Evolutionary conservation across 2,329 filamentous ascomycete genomes (phyloP).

Genomic region (Rhinocladiella mackenziei): DNA sequence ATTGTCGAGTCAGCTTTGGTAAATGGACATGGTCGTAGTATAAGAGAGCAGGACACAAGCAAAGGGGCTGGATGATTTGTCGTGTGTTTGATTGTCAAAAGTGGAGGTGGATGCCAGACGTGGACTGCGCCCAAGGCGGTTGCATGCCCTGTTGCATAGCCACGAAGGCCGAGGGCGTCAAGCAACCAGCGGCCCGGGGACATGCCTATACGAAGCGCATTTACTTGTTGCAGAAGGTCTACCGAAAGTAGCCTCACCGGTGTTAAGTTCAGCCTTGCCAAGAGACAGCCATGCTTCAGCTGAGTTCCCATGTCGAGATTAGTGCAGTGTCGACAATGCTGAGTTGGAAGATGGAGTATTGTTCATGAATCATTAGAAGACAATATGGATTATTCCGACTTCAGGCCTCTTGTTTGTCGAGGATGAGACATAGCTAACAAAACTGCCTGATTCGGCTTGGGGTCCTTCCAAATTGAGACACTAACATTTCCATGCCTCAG

Average conservation of each 20-base stretch:
- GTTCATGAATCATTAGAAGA: too few relatives aligned
- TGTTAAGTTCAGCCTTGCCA: neutral
- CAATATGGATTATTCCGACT: too few relatives aligned
- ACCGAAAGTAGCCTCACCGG: too few relatives aligned
- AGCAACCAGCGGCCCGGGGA: neutral
- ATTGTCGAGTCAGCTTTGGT: neutral
- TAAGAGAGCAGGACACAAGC: neutral
- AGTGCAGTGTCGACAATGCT: too few relatives aligned
- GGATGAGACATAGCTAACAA: neutral
- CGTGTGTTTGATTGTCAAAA: conserved; percentile 12
- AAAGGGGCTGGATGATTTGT: conserved; percentile 8
- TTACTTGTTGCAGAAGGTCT: too few relatives aligned
- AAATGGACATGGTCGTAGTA: neutral
- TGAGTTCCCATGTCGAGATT: too few relatives aligned
- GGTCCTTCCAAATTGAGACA: neutral
- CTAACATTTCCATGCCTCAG: neutral
- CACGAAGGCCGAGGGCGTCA: neutral
- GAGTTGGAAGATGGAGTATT: too few relatives aligned
- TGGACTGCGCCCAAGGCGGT: neutral
- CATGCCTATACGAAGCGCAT: neutral
- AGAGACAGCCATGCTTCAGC: too few relatives aligned
- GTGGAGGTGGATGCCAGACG: conserved; percentile 5
- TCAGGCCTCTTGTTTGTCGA: neutral
- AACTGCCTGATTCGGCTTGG: neutral
- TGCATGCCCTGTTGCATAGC: neutral